A percentile compares a stretch with the other conserved stretches of the same genome.
Evolutionary conservation across 768 basidiomycete genomes (phyloP).

Genomic region (Lentinula raphanica): DNA sequence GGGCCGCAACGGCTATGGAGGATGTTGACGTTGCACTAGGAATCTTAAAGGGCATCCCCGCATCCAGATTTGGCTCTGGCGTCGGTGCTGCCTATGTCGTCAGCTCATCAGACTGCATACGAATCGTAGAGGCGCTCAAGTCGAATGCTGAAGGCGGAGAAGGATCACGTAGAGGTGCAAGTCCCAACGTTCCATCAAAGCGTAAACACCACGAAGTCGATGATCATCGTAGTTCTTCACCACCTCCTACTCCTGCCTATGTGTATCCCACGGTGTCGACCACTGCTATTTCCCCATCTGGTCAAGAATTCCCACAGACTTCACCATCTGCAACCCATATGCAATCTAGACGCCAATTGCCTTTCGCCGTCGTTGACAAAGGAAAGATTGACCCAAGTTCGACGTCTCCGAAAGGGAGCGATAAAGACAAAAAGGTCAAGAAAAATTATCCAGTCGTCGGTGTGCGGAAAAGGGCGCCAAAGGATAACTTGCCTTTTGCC

Average conservation of each 20-base stretch:
- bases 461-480: slow-evolving; percentile 1
- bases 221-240: background rate
- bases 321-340: background rate
- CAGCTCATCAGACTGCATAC: slow-evolving; percentile 27
- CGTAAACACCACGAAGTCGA: slow-evolving; percentile 39
- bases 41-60: slow-evolving; percentile 29
- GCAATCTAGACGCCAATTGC: background rate
- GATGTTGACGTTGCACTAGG: slow-evolving; percentile 40
- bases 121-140: slow-evolving; percentile 5
- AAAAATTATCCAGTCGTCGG: slow-evolving; percentile 2
- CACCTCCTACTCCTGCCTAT: background rate
- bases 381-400: background rate
- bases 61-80: slow-evolving; percentile 21
- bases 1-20: slow-evolving; percentile 42
- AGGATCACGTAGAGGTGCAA: slow-evolving; percentile 5
- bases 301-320: background rate
- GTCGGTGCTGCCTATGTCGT: slow-evolving; percentile 25
- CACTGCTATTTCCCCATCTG: background rate
- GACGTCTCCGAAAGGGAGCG: background rate
- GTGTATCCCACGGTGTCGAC: slow-evolving; percentile 4
- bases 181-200: slow-evolving; percentile 23
- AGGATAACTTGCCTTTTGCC: background rate
- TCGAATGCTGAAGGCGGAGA: background rate
- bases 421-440: slow-evolving; percentile 6
- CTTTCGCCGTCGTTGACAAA: background rate